Evolutionary conservation across 2,329 filamentous ascomycete genomes (phyloP).

Genomic region (Colletotrichum siamense): DNA sequence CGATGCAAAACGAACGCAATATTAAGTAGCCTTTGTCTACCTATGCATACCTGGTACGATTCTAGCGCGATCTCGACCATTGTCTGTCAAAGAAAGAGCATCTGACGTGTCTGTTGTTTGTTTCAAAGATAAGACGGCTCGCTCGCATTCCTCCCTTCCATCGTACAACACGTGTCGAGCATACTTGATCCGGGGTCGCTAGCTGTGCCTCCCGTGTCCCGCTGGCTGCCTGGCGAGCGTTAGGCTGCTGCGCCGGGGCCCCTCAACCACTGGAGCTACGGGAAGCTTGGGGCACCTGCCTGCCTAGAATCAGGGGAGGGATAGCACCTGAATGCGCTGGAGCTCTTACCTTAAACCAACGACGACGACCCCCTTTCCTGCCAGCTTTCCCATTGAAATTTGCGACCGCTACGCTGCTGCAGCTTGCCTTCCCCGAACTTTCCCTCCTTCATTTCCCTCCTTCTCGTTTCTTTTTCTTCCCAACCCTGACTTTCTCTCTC

Average conservation of each 20-base stretch:
- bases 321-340: neutral
- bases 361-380: neutral
- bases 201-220: neutral
- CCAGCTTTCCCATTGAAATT: neutral
- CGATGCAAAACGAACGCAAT: neutral
- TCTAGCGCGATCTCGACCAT: neutral
- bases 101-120: neutral
- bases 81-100: neutral
- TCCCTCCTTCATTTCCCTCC: conserved; percentile 3
- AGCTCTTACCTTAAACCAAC: neutral
- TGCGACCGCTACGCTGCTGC: neutral
- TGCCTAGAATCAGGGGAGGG: neutral
- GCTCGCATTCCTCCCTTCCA: neutral
- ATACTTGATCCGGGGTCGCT: neutral
- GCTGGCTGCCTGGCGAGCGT: neutral
- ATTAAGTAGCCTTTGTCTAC: neutral
- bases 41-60: neutral
- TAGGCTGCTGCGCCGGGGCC: neutral
- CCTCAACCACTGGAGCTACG: neutral
- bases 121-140: neutral
- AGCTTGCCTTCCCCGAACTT: neutral
- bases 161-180: neutral
- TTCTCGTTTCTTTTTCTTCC: conserved; percentile 8
- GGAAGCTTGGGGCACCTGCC: neutral
- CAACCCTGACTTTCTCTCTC: neutral